A percentile compares a stretch with the other conserved stretches of the same genome.
Evolutionary conservation across 148 eudicot genomes (phyloP).

Genomic region (Cornus kousa): DNA sequence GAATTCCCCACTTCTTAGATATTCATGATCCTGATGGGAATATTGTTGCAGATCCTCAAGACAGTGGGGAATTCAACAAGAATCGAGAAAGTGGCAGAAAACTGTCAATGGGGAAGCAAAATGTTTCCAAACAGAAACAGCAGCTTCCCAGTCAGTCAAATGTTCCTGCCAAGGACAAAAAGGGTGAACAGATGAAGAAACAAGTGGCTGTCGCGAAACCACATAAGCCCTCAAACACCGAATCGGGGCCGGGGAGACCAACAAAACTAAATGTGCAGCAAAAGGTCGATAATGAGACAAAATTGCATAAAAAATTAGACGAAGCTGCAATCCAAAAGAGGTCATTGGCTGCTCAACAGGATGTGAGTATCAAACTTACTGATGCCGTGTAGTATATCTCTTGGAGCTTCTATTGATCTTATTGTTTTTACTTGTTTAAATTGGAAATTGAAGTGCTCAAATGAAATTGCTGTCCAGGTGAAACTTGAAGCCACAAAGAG

Average conservation of each 20-base stretch:
- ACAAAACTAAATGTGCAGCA: constrained; percentile 36
- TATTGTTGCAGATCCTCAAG: constrained; percentile 70
- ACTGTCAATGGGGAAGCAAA: constrained; percentile 35
- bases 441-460: constrained; percentile 38
- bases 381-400: background rate
- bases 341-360: constrained; percentile 46
- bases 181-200: constrained; percentile 36
- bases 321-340: constrained; percentile 44
- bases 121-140: constrained; percentile 33
- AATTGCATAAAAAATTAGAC: constrained; percentile 41
- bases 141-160: constrained; percentile 29
- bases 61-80: constrained; percentile 62
- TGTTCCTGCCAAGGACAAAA: constrained; percentile 39
- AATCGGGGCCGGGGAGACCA: constrained; percentile 63
- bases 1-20: constrained; percentile 42
- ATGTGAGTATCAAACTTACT: constrained; percentile 32
- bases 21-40: constrained; percentile 31
- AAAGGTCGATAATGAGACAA: constrained; percentile 31
- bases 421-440: constrained; percentile 8
- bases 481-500: constrained; percentile 83
- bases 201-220: constrained; percentile 40
- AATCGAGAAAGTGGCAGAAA: constrained; percentile 53
- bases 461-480: constrained; percentile 39
- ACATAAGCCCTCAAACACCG: constrained; percentile 38
- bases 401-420: constrained; percentile 8